Base-by-base conservation (phyloP, 2,329 filamentous ascomycete species). In the Penicillium brevicompactum region DNA sequence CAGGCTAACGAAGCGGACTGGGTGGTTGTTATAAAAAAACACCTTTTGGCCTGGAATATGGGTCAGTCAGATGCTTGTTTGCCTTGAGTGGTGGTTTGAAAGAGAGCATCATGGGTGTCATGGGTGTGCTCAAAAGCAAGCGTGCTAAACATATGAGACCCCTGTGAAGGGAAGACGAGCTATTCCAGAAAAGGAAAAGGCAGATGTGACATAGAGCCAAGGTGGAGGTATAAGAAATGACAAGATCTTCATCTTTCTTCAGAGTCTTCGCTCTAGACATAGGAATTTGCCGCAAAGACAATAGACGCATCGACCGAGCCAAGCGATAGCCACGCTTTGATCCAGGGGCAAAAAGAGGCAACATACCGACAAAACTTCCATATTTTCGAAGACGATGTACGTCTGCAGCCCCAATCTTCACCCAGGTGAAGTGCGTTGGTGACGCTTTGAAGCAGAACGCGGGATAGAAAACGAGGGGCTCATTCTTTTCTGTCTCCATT, bases 1-100 rank as follows among this genome's bases (percentile, higher is more conserved):
- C 31, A 92, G 72, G 58, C 87, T 86, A 50, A 90, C 83, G 84
- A 87, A 92, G 80, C 86, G 85, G 63, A 93, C 85, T 0, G 90
- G 90, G 62, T 92, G 85, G 70, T 92, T 92, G 47, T 80, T 73
- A 74, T 86, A 81, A 72, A 92, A 91, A 72, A 81, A 84, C 38
- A 84, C 73, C 46, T 79, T 75, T 67, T 84, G 82, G 43, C 79
- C 82, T 84, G 56, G 14, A 13, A 31, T 1, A n/a, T 9, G 44
- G 41, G 47, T 54, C 32, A 54, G 47, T 46, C 10, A 10, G 34
- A 14, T 41, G 14, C 5, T 16, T 41, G 41, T 24, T 21, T n/a
- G 38, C 10, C 7, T 45, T 47, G 27, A 45, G 21, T 13, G 51
- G 41, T 27, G 37, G 32, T 42, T 30, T 34, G 43, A 42, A 9